Evolutionary conservation across 805 yeast genomes (phyloP).

Genomic region (Saturnispora saitoi): DNA sequence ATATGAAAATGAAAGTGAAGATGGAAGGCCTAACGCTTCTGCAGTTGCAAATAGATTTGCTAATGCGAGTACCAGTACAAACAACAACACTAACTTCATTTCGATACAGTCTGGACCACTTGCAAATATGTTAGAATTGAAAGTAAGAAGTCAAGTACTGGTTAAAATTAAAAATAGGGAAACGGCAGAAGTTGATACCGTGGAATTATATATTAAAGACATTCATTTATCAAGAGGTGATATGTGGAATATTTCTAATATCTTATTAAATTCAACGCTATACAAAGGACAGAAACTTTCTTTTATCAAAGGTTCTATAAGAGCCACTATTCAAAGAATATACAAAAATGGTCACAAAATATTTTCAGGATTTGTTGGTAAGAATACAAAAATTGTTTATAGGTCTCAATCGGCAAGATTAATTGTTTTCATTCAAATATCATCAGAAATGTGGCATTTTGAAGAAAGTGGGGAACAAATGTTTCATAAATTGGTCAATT

Average conservation of each 20-base stretch:
- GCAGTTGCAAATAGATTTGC: conserved; percentile 9
- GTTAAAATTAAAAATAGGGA: conserved; percentile 39
- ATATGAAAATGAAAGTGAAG: conserved; percentile 4
- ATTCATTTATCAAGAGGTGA: conserved; percentile 78
- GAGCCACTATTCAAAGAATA: conserved; percentile 56
- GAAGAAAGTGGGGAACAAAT: conserved; percentile 93
- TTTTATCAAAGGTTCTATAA: conserved; percentile 49
- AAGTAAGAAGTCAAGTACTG: conserved; percentile 58
- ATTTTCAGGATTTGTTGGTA: conserved; percentile 70
- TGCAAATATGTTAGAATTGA: conserved; percentile 51
- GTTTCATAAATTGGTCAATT: conserved; percentile 86
- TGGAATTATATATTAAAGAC: conserved; percentile 77
- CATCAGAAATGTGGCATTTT: conserved; percentile 96
- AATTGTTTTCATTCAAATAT: conserved; percentile 76
- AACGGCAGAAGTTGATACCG: conserved; percentile 64
- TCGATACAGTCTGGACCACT: conserved; percentile 56
- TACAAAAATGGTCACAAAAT: conserved; percentile 59
- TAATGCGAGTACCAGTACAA: conserved; percentile 16
- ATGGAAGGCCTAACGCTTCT: not conserved
- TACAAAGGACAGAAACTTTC: conserved; percentile 56
- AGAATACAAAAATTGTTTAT: conserved; percentile 69
- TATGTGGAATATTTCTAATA: conserved; percentile 78
- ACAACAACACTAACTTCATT: conserved; percentile 27
- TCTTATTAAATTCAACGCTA: conserved; percentile 54
- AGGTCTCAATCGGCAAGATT: conserved; percentile 87